Base-by-base conservation (phyloP, 2,329 filamentous ascomycete species). In the Diplodia intermedia region DNA sequence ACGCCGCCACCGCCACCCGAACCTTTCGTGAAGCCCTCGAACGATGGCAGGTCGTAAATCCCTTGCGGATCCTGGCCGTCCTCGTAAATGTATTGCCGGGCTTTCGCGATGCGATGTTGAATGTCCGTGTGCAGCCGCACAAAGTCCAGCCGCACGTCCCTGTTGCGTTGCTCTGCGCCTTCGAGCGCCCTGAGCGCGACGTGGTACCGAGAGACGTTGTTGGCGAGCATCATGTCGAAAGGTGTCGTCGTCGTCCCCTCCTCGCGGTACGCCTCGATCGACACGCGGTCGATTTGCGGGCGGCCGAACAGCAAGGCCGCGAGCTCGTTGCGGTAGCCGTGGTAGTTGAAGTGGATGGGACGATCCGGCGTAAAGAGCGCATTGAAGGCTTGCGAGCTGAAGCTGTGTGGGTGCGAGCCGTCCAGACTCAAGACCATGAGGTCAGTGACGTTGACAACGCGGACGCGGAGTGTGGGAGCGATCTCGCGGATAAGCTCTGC, bases 221-320 rank as follows among this genome's bases (percentile, higher is more conserved):
- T 91, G 4, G 85, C 76, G 1, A 90, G 80, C 87, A 90, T 88
- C 88, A 90, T 90, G 72, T 90, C 86, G 71, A 91, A 90, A 1
- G 88, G 88, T 2, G 88, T 90, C 0, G 88, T 91, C 0, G 88
- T 90, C 65, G 82, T 87, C 0, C 88, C 89, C 75, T 91, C 88
- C 73, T 91, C 88, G 31, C 83, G 83, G 71, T 90, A 91, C 4
- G 85, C 86, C 15, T 82, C 83, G 8, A 90, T 84, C 0, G 77
- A 83, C 69, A 89, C 82, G 2, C 86, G 82, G 5, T 86, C 80
- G 18, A 86, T 72, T 11, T 80, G 77, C 0, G 81, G 81, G 0
- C 88, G 81, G 0, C 86, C 87, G 72, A 90, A 90, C 2, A 90
- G 76, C 31, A 90, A 74, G 0, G 88, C 88, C 69, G 86, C 84